phyloP scores from a whole-genome alignment of 768 basidiomycete genomes.

The Boletus fagicola region DNA sequence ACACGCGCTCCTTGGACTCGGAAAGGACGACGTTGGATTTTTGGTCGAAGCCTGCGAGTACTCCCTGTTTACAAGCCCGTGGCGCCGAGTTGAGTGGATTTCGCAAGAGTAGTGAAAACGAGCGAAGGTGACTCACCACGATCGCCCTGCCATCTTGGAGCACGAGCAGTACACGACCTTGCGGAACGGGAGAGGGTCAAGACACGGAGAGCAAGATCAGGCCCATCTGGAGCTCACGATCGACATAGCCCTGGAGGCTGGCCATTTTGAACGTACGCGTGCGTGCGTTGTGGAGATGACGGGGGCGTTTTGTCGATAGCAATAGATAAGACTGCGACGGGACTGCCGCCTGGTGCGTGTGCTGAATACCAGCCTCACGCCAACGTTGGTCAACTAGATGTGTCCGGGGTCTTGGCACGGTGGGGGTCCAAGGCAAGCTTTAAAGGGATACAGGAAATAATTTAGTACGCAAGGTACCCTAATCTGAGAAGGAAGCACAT shows the following conservation, averaged over 20 bases:
- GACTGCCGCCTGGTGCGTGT: background rate
- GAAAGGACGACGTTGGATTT: slow-evolving; percentile 95
- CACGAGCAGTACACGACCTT: slow-evolving; percentile 88
- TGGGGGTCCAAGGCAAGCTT: background rate
- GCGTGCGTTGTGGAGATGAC: slow-evolving; percentile 11
- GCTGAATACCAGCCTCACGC: background rate
- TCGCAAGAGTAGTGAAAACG: background rate
- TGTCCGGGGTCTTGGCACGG: background rate
- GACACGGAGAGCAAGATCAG: background rate
- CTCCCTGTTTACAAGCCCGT: slow-evolving; percentile 54
- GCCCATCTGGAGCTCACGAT: slow-evolving; percentile 50
- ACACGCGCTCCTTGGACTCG: slow-evolving; percentile 91
- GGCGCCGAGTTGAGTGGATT: background rate
- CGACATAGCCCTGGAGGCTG: slow-evolving; percentile 88
- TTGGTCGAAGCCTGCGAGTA: slow-evolving; percentile 90
- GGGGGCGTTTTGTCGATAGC: background rate
- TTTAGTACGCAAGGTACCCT: background rate
- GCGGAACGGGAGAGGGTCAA: background rate
- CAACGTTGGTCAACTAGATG: background rate
- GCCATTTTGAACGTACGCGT: slow-evolving; percentile 54
- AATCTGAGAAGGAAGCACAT: background rate
- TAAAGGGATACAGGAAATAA: too few species aligned
- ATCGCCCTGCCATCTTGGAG: slow-evolving; percentile 96
- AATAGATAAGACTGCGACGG: background rate
- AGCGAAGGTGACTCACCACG: slow-evolving; percentile 55